Percentiles rank a stretch among this genome's conserved stretches.
Evolutionary conservation across 805 yeast species (phyloP).

Genomic region (Hanseniaspora occidentalis): DNA sequence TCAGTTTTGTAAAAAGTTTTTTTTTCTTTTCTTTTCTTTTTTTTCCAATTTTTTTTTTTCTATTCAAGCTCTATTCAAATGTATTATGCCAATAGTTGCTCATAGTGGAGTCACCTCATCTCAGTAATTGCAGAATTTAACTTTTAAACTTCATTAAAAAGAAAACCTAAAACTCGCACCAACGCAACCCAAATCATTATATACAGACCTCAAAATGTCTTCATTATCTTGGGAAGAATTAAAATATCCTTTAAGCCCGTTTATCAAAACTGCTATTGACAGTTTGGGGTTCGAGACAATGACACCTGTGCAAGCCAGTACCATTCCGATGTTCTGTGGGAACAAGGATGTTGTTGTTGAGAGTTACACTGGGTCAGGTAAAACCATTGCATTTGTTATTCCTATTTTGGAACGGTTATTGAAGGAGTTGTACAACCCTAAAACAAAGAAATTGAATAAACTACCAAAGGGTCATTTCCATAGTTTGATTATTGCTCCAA

Average conservation of each 20-base stretch:
- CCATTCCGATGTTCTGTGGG: slow-evolving; percentile 70
- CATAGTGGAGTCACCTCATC: no score
- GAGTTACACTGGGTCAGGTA: slow-evolving; percentile 98
- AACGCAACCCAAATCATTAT: no score
- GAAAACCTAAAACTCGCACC: no score
- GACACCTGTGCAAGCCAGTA: slow-evolving; percentile 97
- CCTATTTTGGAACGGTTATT: slow-evolving; percentile 63
- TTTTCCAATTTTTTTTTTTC: no score
- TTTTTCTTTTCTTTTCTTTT: no score
- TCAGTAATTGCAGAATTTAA: background rate
- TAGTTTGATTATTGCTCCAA: slow-evolving; percentile 57
- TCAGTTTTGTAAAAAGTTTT: no score
- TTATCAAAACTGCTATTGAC: slow-evolving; percentile 58
- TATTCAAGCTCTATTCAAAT: no score
- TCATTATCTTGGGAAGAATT: slow-evolving; percentile 55
- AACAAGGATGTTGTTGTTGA: slow-evolving; percentile 87
- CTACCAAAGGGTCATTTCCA: slow-evolving; percentile 54
- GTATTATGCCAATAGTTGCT: no score
- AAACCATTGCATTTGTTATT: slow-evolving; percentile 78
- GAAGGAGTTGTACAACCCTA: slow-evolving; percentile 16
- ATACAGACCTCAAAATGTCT: slow-evolving; percentile 1
- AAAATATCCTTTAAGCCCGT: slow-evolving; percentile 42
- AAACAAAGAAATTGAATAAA: slow-evolving; percentile 15
- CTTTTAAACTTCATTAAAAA: background rate
- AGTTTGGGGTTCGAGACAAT: slow-evolving; percentile 64